phyloP scores from a whole-genome alignment of 2,329 filamentous ascomycete species.

The Penicillium sp. region DNA sequence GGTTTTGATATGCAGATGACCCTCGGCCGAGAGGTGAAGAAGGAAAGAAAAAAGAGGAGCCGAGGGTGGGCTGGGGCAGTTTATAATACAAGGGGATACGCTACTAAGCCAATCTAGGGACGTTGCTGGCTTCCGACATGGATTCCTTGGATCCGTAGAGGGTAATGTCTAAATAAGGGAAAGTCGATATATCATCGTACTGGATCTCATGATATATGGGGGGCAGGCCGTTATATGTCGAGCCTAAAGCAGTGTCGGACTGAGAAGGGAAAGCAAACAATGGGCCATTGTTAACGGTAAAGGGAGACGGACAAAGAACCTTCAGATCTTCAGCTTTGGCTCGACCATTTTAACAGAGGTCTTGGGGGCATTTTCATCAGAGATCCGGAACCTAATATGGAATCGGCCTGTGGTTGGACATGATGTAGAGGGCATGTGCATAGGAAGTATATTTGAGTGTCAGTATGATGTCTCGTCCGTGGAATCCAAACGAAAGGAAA shows the following conservation, averaged over 20 bases:
- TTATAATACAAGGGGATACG: neutral
- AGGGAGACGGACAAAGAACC: neutral
- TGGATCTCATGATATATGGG: neutral
- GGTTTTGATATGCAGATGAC: neutral
- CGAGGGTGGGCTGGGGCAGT: neutral
- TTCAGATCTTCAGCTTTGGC: neutral
- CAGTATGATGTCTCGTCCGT: neutral
- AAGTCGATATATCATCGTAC: neutral
- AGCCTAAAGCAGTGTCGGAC: neutral
- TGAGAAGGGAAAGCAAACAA: neutral
- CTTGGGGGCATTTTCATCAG: neutral
- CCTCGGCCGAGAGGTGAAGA: constrained; percentile 3
- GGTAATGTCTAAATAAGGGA: neutral
- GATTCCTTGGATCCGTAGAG: neutral
- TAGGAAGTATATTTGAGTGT: neutral
- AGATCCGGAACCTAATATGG: neutral
- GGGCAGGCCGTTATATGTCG: neutral
- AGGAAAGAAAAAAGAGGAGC: neutral
- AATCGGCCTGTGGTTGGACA: neutral
- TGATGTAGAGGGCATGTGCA: neutral
- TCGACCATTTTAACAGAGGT: neutral
- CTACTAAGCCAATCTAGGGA: neutral
- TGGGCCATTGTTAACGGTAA: neutral
- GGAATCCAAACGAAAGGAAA: neutral
- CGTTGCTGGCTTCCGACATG: neutral